Evolutionary conservation across 495 filamentous ascomycete genomes (phyloP).

Genomic region (Letharia columbiana): DNA sequence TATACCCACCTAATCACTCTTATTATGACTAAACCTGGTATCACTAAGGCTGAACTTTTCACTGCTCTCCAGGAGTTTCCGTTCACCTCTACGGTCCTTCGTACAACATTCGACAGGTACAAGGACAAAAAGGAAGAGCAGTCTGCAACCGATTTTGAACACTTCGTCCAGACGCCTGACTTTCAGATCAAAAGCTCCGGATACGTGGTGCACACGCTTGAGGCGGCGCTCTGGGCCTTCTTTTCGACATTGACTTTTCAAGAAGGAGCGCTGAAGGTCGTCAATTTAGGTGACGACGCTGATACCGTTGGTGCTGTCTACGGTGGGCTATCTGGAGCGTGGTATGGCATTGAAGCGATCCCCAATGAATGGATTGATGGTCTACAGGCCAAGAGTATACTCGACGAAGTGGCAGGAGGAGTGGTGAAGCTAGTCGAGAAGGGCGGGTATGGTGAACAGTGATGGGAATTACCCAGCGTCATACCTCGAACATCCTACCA

Average conservation of each 20-base stretch:
- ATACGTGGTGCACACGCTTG: constrained; percentile 41
- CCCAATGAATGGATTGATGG: constrained; percentile 31
- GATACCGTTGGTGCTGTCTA: constrained; percentile 46
- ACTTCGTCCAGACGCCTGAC: constrained; percentile 22
- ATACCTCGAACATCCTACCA: neutral
- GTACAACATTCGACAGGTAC: constrained; percentile 13
- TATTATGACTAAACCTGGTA: constrained; percentile 6
- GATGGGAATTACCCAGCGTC: neutral
- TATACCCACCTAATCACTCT: constrained; percentile 32
- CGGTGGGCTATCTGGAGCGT: constrained; percentile 40
- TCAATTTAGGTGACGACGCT: constrained; percentile 42
- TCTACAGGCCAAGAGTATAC: constrained; percentile 26
- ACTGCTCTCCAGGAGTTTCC: neutral
- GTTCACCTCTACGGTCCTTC: neutral
- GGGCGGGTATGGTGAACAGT: neutral
- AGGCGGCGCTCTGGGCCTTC: constrained; percentile 42
- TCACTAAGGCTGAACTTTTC: constrained; percentile 4
- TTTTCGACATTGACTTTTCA: constrained; percentile 35
- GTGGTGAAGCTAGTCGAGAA: constrained; percentile 4
- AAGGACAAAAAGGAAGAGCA: neutral
- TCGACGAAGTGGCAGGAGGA: constrained; percentile 16
- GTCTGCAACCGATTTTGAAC: constrained; percentile 5
- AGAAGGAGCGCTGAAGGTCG: constrained; percentile 37
- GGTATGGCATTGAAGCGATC: constrained; percentile 35
- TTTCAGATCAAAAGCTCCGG: constrained; percentile 32